These are phyloP conservation scores for Fusarium secorum DNA, from an alignment of 2,329 filamentous ascomycete species.

Conservation along the genomic window DNA sequence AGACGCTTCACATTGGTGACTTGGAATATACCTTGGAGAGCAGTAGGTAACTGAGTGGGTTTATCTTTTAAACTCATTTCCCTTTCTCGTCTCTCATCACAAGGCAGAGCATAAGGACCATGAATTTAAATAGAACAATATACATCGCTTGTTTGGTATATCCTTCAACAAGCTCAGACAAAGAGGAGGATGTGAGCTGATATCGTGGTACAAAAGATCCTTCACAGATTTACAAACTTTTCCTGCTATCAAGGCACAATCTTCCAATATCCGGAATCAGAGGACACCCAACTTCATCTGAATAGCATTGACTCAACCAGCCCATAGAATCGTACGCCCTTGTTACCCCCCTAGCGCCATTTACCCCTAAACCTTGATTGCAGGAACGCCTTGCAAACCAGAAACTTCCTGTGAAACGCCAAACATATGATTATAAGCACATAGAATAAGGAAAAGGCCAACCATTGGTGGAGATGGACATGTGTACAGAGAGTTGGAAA, in stretches of 20 bases:
- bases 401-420: conserved; percentile 18
- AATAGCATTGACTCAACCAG: not conserved
- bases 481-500: conserved; percentile 6
- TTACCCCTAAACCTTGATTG: conserved; percentile 1
- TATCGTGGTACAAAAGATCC: conserved; percentile 29
- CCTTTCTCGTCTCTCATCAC: not conserved
- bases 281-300: not conserved
- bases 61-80: not conserved
- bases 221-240: conserved; percentile 13
- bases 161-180: conserved; percentile 20
- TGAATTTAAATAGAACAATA: not conserved
- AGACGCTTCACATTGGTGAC: not conserved
- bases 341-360: not conserved
- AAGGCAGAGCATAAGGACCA: not conserved
- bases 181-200: conserved; percentile 22
- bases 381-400: conserved; percentile 27
- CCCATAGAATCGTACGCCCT: conserved; percentile 4
- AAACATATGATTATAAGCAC: conserved; percentile 8
- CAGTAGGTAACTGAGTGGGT: not conserved
- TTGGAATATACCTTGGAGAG: not conserved
- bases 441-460: conserved; percentile 3
- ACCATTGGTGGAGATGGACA: not conserved
- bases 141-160: conserved; percentile 13
- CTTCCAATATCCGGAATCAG: not conserved
- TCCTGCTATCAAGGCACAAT: conserved; percentile 14